Conservation (phyloP, 768 basidiomycete genomes). For the Leccinum fibrillosum region DNA sequence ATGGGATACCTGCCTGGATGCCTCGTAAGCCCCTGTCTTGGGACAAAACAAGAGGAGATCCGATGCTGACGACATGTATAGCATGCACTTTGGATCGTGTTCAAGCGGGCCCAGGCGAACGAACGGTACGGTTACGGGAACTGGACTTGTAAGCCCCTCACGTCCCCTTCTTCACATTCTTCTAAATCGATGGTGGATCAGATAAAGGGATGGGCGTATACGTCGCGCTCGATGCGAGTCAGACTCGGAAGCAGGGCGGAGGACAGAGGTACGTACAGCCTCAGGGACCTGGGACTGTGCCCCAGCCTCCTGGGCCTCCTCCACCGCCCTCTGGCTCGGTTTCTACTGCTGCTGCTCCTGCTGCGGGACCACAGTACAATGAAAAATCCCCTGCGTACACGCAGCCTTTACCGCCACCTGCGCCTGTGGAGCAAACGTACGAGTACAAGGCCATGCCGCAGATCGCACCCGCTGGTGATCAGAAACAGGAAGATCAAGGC, state of each 20-base stretch:
- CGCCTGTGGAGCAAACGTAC: not conserved
- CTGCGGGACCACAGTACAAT: not conserved
- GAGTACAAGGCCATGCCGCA: not conserved
- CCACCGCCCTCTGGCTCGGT: not conserved
- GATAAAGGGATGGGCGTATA: constrained; percentile 24
- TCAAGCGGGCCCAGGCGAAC: constrained; percentile 78
- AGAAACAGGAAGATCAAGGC: constrained; percentile 5
- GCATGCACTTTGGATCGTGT: constrained; percentile 87
- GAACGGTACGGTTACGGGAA: constrained; percentile 36
- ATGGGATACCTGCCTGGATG: constrained; percentile 72
- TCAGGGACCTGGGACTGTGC: not conserved
- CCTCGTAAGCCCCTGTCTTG: constrained; percentile 31
- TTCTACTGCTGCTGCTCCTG: not conserved
- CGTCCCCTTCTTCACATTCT: too few species aligned
- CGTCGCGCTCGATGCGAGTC: not conserved
- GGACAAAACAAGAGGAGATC: too few species aligned
- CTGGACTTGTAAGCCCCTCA: constrained; percentile 22
- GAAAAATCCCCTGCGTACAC: not conserved
- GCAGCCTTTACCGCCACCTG: not conserved
- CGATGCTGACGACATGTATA: constrained; percentile 9
- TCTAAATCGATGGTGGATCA: not conserved
- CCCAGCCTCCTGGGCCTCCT: not conserved
- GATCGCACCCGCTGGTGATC: not conserved
- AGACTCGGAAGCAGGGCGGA: not conserved
- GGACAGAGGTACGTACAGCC: not conserved